Percentiles rank a stretch among this genome's conserved stretches.
These are phyloP conservation scores for Tremella fuciformis DNA, from an alignment of 768 basidiomycete species.

Conservation along the genomic window DNA sequence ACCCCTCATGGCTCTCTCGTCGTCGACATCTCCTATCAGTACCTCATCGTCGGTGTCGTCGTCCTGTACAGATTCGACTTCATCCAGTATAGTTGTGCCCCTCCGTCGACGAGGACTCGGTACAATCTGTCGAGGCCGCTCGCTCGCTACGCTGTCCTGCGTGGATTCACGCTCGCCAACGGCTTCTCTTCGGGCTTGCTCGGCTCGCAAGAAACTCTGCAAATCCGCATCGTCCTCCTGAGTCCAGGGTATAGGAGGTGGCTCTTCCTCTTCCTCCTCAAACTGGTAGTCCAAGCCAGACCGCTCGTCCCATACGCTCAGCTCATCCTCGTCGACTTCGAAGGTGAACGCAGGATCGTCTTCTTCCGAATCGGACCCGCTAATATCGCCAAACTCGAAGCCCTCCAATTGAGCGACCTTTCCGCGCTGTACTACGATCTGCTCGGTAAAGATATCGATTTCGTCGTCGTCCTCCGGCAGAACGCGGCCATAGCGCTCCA, in stretches of 20 bases:
- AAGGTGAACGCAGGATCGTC: constrained; percentile 11
- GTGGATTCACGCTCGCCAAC: not conserved
- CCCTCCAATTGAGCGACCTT: constrained; percentile 16
- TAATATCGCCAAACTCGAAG: constrained; percentile 32
- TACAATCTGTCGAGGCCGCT: too few relatives aligned
- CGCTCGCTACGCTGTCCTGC: not conserved
- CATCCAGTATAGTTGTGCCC: too few relatives aligned
- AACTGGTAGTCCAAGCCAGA: constrained; percentile 25
- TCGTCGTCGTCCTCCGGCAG: constrained; percentile 42
- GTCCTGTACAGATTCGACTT: not conserved
- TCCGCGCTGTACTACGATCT: constrained; percentile 32
- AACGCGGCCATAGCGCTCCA: constrained; percentile 33
- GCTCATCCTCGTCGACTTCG: constrained; percentile 34
- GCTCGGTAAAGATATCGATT: constrained; percentile 32
- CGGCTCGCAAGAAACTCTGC: constrained; percentile 26
- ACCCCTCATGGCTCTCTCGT: constrained; percentile 10
- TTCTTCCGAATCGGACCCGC: constrained; percentile 20
- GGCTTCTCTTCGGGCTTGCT: constrained; percentile 13
- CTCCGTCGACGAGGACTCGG: too few relatives aligned
- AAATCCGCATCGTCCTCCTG: constrained; percentile 36
- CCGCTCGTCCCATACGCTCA: constrained; percentile 33
- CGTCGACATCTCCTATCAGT: constrained; percentile 7
- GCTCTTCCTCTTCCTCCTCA: constrained; percentile 1
- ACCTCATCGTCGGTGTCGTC: constrained; percentile 10
- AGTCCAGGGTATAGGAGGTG: constrained; percentile 17